Evolutionary conservation across 768 basidiomycete genomes (phyloP).

Genomic region (Kwoniella heveanensis): DNA sequence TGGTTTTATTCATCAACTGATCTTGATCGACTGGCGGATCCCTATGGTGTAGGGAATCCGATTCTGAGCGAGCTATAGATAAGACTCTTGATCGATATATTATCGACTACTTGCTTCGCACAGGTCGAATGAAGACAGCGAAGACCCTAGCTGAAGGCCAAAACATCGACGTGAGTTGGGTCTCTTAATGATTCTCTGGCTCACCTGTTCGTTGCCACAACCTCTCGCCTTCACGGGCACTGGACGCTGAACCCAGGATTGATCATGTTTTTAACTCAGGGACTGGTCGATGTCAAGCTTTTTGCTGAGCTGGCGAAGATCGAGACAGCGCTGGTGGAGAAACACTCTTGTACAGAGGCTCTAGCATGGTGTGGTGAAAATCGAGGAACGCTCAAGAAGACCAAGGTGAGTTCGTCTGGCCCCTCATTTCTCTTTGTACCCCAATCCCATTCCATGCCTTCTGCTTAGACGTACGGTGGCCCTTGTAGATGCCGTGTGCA

Average conservation of each 20-base stretch:
- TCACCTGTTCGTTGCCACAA: too few relatives aligned
- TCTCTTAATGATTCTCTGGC: too few relatives aligned
- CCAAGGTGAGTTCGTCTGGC: constrained; percentile 71
- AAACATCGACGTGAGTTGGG: constrained; percentile 69
- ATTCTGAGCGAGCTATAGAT: constrained; percentile 14
- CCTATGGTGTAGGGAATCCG: constrained; percentile 11
- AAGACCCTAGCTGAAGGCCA: constrained; percentile 72
- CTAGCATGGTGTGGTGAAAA: constrained; percentile 97
- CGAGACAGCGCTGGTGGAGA: constrained; percentile 71
- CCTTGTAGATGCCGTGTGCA: too few relatives aligned
- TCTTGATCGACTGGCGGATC: background rate
- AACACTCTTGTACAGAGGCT: constrained; percentile 79
- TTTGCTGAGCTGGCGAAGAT: constrained; percentile 87
- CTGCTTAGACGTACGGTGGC: too few relatives aligned
- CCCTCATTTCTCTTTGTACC: too few relatives aligned
- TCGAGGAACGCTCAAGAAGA: constrained; percentile 84
- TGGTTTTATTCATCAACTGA: too few relatives aligned
- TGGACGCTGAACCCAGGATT: background rate
- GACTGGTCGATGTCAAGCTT: constrained; percentile 84
- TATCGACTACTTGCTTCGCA: constrained; percentile 86
- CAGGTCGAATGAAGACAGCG: constrained; percentile 76
- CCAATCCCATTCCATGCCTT: too few relatives aligned
- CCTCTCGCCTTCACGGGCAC: too few relatives aligned
- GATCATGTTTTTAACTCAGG: constrained; percentile 58
- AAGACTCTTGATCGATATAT: constrained; percentile 75